A percentile compares a stretch with the other conserved stretches of the same genome.
Evolutionary conservation across 139 green algal species (phyloP).

Genomic region (Diplosphaera chodatii): DNA sequence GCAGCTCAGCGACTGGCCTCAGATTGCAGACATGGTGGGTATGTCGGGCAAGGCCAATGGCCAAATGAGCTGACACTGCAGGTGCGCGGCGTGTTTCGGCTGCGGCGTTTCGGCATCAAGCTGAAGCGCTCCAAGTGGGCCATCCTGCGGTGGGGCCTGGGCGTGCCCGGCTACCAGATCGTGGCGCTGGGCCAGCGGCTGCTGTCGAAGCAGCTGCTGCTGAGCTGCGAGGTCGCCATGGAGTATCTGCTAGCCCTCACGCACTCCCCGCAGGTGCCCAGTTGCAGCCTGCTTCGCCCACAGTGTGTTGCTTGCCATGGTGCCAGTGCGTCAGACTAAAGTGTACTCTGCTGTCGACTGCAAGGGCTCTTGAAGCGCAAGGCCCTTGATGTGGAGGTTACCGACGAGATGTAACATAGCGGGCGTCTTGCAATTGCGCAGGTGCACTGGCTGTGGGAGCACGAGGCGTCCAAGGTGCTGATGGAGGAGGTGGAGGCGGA

Average conservation of each 20-base stretch:
- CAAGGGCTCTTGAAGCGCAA: too few species aligned
- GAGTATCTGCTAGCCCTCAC: constrained; percentile 74
- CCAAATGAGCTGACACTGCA: neutral
- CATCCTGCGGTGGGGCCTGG: neutral
- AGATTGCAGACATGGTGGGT: too few species aligned
- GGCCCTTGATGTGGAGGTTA: too few species aligned
- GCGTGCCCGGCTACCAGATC: neutral
- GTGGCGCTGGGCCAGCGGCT: neutral
- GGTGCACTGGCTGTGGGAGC: constrained; percentile 4
- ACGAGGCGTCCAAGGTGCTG: constrained; percentile 21
- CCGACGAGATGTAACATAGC: too few species aligned
- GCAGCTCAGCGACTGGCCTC: too few species aligned
- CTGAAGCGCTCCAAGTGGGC: neutral
- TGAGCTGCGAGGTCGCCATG: constrained; percentile 66
- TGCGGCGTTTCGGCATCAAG: neutral
- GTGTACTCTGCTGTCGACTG: too few species aligned
- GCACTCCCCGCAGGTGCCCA: constrained; percentile 44
- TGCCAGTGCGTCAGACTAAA: too few species aligned
- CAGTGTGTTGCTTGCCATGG: too few species aligned
- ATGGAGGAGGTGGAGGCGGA: constrained; percentile 30
- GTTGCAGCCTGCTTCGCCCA: neutral
- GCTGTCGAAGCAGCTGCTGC: constrained; percentile 38
- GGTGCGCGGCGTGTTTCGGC: neutral
- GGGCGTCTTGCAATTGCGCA: too few species aligned
- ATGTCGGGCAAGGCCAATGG: too few species aligned